phyloP scores from a whole-genome alignment of 306 rosid genomes.

The Vicia faba region DNA sequence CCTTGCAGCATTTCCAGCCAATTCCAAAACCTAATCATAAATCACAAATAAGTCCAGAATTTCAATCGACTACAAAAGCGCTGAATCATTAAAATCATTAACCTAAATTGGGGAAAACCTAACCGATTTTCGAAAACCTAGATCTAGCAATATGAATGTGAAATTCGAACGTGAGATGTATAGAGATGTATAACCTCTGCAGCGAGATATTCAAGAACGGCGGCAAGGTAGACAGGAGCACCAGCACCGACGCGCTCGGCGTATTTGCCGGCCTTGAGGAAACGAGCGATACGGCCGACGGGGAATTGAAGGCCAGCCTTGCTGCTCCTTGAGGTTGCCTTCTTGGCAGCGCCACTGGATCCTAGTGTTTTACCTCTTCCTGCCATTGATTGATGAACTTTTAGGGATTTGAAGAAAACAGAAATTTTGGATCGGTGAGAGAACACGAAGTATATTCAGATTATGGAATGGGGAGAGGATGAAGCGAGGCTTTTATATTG shows the following conservation, averaged over 20 bases:
- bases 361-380: conserved; percentile 76
- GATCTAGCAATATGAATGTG: background rate
- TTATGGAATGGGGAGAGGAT: background rate
- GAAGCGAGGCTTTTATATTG: conserved; percentile 55
- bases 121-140: conserved; percentile 40
- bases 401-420: background rate
- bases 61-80: background rate
- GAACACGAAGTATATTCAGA: background rate
- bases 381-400: background rate
- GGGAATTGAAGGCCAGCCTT: conserved; percentile 95
- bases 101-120: background rate
- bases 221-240: conserved; percentile 93
- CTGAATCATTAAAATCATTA: too few species aligned
- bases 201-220: conserved; percentile 89
- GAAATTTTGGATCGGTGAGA: background rate
- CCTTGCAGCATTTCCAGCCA: conserved; percentile 93
- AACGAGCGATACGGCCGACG: conserved; percentile 92
- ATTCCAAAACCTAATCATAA: conserved; percentile 64
- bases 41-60: background rate
- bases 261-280: conserved; percentile 82
- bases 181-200: conserved; percentile 59
- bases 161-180: background rate
- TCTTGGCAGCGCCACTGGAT: conserved; percentile 61
- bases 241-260: conserved; percentile 96
- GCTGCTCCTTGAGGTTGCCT: conserved; percentile 80